Base-by-base conservation (phyloP, 306 rosid species). In the Fragaria nilgerrensis region DNA sequence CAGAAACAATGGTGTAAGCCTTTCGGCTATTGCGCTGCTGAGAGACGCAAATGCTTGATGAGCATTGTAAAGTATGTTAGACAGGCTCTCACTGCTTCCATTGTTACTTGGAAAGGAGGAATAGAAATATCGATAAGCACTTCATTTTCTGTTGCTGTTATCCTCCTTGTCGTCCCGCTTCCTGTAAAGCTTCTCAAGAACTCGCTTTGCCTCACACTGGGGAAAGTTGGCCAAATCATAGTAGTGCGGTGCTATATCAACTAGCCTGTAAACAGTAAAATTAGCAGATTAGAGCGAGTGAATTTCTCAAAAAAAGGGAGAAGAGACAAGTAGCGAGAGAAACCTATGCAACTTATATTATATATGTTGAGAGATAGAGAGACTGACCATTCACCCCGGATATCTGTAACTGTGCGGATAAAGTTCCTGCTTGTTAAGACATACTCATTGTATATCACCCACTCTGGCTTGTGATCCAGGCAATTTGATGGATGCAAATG, bases 401-500 rank as follows among this genome's bases (percentile, higher is more conserved):
- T 87, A 75, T 94, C 96, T 0, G 93, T 92, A 76, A 94, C 98
- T 4, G 97, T 94, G 19, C 97, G 96, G 70, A 94, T 94, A 84
- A 92, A 92, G 82, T 94, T 94, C 80, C 98, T 74, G 84, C 91
- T 94, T 11, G 96, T 90, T 74, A 94, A 88, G 65, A 94, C 97
- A 70, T 89, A 92, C 84, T 94, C 97, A 29, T 92, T 94, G 80
- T 92, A 92, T 55, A 94, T 94, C 32, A 94, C 98, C 98, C 98
- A 94, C 58, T 94, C 97, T 0, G 98, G 98, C 82, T 94, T 94
- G 88, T 94, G 98, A 78, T 94, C 98, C 84, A 90, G 85, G 81
- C 98, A 92, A 85, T 94, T 94, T 8, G 98, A 94, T 12, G 98
- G 98, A 90, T 92, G 98, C 84, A 94, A 85, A 82, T 94, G 96